Conservation (phyloP, 495 filamentous ascomycete species). For the Pseudevernia furfuracea region DNA sequence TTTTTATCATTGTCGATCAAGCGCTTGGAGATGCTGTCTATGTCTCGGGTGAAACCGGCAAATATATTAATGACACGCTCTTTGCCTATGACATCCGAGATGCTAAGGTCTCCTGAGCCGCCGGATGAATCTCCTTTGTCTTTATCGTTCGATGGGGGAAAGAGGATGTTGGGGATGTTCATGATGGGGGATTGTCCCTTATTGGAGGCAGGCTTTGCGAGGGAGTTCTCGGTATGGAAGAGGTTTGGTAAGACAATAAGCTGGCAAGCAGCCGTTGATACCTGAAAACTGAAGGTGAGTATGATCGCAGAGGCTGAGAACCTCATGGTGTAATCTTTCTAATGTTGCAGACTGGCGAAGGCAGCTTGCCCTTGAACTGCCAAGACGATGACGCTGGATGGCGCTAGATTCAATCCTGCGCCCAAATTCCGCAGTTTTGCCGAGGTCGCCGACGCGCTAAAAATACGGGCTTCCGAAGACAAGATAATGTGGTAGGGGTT, state of each 20-base stretch:
- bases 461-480: no score
- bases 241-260: slow-evolving; percentile 16
- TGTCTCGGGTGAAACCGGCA: slow-evolving; percentile 74
- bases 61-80: slow-evolving; percentile 82
- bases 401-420: no score
- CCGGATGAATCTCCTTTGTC: slow-evolving; percentile 26
- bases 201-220: neutral
- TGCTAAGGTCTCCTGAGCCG: slow-evolving; percentile 40
- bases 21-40: slow-evolving; percentile 61
- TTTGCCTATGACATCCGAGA: slow-evolving; percentile 81
- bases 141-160: slow-evolving; percentile 35
- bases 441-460: no score
- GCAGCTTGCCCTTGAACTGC: neutral
- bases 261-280: neutral
- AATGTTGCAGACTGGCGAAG: neutral
- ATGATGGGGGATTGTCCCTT: slow-evolving; percentile 21
- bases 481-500: no score
- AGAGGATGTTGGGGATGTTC: slow-evolving; percentile 27
- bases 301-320: neutral
- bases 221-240: neutral
- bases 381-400: neutral
- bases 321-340: neutral
- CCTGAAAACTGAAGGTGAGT: neutral
- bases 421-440: no score
- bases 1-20: slow-evolving; percentile 63